Evolutionary conservation across 2,329 filamentous ascomycete genomes (phyloP), one percentile per base, ranked within the genome.

Genomic region (Boeremia lycopersici): DNA sequence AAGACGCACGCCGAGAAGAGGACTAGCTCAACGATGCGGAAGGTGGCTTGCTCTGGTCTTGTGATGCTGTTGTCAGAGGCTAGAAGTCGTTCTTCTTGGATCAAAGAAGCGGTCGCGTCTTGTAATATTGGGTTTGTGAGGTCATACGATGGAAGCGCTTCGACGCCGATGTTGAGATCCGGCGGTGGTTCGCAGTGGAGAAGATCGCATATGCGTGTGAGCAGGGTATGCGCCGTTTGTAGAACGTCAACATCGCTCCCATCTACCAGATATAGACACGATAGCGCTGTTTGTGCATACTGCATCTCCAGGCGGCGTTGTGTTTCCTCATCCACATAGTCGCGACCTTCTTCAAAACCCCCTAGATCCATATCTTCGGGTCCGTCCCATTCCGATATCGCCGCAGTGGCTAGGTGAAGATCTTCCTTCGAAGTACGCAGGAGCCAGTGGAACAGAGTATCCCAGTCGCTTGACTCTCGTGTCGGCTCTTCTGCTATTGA

Each of bases 361-460:
- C 86, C 88, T 4, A 91, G 71, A 61, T 92, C 87, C 41, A 88
- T 81, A 66, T 93, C 89, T 6, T 78, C 78, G 0, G 89, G 88
- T 0, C 89, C 90, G 63, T 88, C 85, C 89, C 89, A 93, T 60
- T 89, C 83, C 56, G 86, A 82, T 30, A 92, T 77, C 7, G 83
- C 86, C 43, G 81, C 79, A 29, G 86, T 79, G n/a, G 85, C 83
- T n/a, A 86, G 77, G 25, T 73, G 77, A 81, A 90, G 89, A 13
- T 85, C 82, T 17, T 78, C 78, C 4, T 79, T 77, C 0, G 89
- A 86, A 56, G 86, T 84, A 2, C 76, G 68, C 12, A 83, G 78
- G 34, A 93, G 79, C 89, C 89, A 93, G 49, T 82, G 78, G 47
- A 89, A 84, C 4, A 88, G 79, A 59, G 84, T 80, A 58, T 90